Evolutionary conservation across 73 alveolate genomes (phyloP).

Genomic region (Breviolum minutum): DNA sequence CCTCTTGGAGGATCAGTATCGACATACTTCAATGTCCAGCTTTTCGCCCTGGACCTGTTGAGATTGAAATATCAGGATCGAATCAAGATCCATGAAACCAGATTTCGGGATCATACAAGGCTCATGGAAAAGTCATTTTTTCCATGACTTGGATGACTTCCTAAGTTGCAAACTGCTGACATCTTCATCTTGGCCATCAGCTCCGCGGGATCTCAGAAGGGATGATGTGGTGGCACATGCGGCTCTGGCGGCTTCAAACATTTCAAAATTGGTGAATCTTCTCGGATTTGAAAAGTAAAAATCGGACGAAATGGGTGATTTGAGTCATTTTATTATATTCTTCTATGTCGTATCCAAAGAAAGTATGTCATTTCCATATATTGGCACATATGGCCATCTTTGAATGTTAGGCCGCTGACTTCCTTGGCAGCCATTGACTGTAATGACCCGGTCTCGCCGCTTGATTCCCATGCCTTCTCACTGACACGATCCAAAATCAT

Average conservation of each 20-base stretch:
- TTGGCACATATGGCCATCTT: neutral
- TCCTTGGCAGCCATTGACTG: constrained; percentile 94
- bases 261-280: neutral
- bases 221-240: neutral
- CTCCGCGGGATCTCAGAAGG: constrained; percentile 78
- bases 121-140: neutral
- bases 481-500: neutral
- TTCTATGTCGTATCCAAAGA: too few relatives aligned
- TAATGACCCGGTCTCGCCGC: constrained; percentile 94
- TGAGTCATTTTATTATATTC: neutral
- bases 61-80: neutral
- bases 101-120: neutral
- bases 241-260: neutral
- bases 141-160: neutral
- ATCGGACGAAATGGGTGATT: neutral
- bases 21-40: constrained; percentile 93
- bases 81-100: neutral
- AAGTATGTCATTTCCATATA: too few relatives aligned
- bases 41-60: constrained; percentile 89
- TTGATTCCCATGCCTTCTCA: constrained; percentile 78
- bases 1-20: constrained; percentile 95
- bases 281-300: neutral
- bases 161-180: constrained; percentile 44
- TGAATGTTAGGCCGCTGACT: neutral
- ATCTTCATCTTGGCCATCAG: constrained; percentile 92